Conservation (phyloP, 441 rosid species). For the Melastoma candidum region DNA sequence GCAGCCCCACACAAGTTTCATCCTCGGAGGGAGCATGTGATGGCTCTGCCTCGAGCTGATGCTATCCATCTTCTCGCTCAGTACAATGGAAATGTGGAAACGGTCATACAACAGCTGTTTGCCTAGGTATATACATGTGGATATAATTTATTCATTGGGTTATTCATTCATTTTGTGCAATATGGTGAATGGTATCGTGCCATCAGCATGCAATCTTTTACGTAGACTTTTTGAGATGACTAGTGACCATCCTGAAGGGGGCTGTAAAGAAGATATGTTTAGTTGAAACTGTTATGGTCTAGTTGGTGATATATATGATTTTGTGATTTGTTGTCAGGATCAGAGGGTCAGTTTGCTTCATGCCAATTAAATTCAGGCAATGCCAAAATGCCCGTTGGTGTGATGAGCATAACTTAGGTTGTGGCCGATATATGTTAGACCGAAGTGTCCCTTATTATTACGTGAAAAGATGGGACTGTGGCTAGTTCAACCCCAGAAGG, state of each 20-base stretch:
- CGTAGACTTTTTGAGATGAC: constrained; percentile 5
- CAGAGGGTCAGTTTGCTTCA: too few relatives aligned
- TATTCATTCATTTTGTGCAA: neutral
- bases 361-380: too few relatives aligned
- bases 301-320: neutral
- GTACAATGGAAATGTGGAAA: constrained; percentile 79
- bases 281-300: constrained; percentile 4
- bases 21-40: constrained; percentile 58
- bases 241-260: constrained; percentile 1
- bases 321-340: too few relatives aligned
- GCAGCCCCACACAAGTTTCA: constrained; percentile 60
- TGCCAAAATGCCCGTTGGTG: too few relatives aligned
- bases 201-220: constrained; percentile 8
- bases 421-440: too few relatives aligned
- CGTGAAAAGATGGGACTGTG: too few relatives aligned
- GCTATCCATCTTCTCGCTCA: constrained; percentile 90
- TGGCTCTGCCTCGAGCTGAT: constrained; percentile 93
- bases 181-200: neutral
- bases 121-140: constrained; percentile 20
- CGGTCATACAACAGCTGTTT: constrained; percentile 79
- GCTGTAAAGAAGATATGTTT: constrained; percentile 3
- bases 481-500: too few relatives aligned
- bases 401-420: too few relatives aligned
- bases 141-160: neutral
- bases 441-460: too few relatives aligned